Base-by-base conservation (phyloP, 139 green algal genomes). In the Chlamydomonas sp. region DNA sequence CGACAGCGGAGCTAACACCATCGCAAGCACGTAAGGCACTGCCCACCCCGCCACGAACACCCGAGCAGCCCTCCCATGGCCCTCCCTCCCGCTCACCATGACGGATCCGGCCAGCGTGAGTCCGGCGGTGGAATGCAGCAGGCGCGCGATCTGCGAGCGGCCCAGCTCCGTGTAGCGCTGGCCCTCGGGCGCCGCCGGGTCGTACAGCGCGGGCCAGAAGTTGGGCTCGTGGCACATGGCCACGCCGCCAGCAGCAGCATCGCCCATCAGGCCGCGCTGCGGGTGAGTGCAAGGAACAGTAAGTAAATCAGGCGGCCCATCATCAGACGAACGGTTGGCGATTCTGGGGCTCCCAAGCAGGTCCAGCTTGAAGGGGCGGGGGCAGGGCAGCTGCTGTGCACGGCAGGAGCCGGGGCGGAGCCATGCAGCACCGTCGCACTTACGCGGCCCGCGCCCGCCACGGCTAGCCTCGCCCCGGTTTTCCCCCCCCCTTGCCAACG, bases 21-120 rank as follows among this genome's bases (percentile, higher is more conserved):
- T 49, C 31, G 31, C 31, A 49, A 49, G 31, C 31, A 49, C 31
- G 31, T 49, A 49, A 49, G 31, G 31, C 31, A 49, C 31, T 49
- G 31, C 31, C 8, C 68, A 74, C 12, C 7, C 0, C 18, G 68
- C 68, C 8, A 74, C 12, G 12, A 4, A 18, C 12, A 4, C 7
- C 4, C 7, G 14, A 16, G 12, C 67, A 73, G 3, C 67, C 67
- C 18, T 5, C 18, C 67, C 64, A 9, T 12, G 64, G 9, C 64
- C 64, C 9, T 12, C 8, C 64, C 7, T n/a, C 20, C 7, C 20
- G 14, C 75, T 66, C 76, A 80, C 72, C 16, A 93, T 58, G 10
- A 91, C 80, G 60, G 83, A 90, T 31, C 90, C 90, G 61, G 91
- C 79, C 17, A 76, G 66, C 15, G 86, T 93, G 17, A 93, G 87